Conservation (phyloP, 495 filamentous ascomycete species). For the Neurospora tetraspora region DNA sequence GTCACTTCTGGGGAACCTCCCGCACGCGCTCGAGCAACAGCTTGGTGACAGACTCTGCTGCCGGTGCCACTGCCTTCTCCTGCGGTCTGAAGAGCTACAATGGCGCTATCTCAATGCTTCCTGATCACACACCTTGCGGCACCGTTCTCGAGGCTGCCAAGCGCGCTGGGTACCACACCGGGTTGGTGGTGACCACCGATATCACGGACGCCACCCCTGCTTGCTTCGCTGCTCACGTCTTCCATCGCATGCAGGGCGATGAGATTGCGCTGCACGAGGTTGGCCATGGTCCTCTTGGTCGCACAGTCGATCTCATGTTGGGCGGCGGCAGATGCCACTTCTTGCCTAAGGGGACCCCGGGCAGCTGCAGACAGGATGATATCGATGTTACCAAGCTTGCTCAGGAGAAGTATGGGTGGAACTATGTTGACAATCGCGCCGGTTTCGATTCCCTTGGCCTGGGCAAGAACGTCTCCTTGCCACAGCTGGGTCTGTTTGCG, state of each 20-base stretch:
- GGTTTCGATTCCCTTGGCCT: conserved; percentile 68
- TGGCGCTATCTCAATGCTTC: conserved; percentile 82
- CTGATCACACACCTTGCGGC: conserved; percentile 77
- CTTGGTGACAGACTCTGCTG: conserved; percentile 88
- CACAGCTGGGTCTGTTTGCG: conserved; percentile 81
- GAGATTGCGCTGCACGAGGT: conserved; percentile 85
- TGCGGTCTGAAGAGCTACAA: conserved; percentile 93
- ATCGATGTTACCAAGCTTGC: conserved; percentile 60
- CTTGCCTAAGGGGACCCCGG: conserved; percentile 63
- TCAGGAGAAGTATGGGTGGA: conserved; percentile 62
- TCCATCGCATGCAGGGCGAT: conserved; percentile 70
- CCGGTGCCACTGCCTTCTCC: conserved; percentile 91
- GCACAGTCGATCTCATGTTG: conserved; percentile 81
- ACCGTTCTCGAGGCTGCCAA: conserved; percentile 94
- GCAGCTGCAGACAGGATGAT: conserved; percentile 67
- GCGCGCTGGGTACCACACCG: conserved; percentile 81
- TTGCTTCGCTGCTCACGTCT: conserved; percentile 86
- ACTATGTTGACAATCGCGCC: conserved; percentile 58
- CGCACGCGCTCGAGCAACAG: conserved; percentile 73
- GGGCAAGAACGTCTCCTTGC: conserved; percentile 66
- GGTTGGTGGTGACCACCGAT: conserved; percentile 88
- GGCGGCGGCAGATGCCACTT: conserved; percentile 94
- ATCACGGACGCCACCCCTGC: conserved; percentile 97
- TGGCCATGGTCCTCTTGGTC: conserved; percentile 70
- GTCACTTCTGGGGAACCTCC: conserved; percentile 79